Base-by-base conservation (phyloP, 2,329 filamentous ascomycete species). In the Fusarium sp. region DNA sequence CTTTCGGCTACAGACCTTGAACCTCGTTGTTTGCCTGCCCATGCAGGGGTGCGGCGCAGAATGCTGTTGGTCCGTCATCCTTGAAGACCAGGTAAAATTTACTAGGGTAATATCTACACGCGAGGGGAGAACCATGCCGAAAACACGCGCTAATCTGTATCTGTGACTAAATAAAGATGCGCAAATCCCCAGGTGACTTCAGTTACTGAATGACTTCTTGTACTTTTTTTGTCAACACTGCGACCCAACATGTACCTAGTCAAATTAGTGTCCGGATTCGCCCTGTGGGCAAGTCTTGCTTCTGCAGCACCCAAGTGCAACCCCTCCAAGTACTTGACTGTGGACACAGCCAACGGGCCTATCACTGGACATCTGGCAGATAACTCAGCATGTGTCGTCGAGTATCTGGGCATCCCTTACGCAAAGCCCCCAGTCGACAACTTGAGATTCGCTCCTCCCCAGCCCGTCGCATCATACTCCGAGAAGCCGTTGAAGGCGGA, bases 331-430 rank as follows among this genome's bases (percentile, higher is more conserved):
- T 72, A 65, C 40, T 38, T 73, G 3, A 76, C 71, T 1, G 75
- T 80, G 31, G 55, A 68, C 1, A 78, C 79, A 5, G 72, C 76
- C 4, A 80, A 74, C 31, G 80, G 80, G 0, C 70, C 65, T 1
- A 64, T 81, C n/a, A 77, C 65, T 1, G 79, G 80, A 3, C 79
- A 81, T 41, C 12, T 69, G 0, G 75, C 75, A 0, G 62, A 69
- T 45, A 76, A 75, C 49, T 75, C 74, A 7, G 33, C 66, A 1
- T 73, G 72, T 18, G 79, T 82, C 9, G 31, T 77, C 8, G 79
- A 82, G 62, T 82, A 79, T 47, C 72, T 81, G 1, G 80, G 80
- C 38, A 81, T 83, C 16, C 77, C 79, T 4, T 83, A 80, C 51
- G 81, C 78, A 9, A 77, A 77, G 20, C 76, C 80, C 3, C 80